Evolutionary conservation across 2,329 filamentous ascomycete species (phyloP).

Genomic region (Apiospora pterosperma): DNA sequence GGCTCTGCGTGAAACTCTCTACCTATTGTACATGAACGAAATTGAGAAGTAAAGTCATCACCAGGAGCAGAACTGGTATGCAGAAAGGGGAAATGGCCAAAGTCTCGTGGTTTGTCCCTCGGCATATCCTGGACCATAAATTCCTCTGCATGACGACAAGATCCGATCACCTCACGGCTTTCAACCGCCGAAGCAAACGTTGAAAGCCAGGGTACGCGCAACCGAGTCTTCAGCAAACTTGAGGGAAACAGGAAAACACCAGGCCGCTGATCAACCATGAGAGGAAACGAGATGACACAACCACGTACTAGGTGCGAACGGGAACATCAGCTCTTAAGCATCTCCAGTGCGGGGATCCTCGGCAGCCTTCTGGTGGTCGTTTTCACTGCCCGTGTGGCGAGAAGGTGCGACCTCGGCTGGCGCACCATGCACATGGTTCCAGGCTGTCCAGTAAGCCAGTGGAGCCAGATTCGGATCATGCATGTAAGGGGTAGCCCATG

Average conservation of each 20-base stretch:
- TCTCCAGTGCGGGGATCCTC: not conserved
- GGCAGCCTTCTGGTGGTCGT: not conserved
- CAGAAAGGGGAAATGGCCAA: not conserved
- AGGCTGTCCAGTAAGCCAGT: conserved; percentile 1
- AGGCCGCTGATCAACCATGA: too few species aligned
- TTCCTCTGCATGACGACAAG: not conserved
- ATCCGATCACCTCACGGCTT: not conserved
- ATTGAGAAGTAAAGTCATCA: not conserved
- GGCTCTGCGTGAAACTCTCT: not conserved
- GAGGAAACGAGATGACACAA: too few species aligned
- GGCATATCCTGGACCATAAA: not conserved
- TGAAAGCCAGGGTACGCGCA: not conserved
- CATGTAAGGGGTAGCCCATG: conserved; percentile 24
- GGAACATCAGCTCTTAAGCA: too few species aligned
- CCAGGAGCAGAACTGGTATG: not conserved
- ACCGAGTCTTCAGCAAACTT: not conserved
- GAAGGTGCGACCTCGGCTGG: not conserved
- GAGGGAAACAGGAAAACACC: not conserved
- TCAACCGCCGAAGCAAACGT: not conserved
- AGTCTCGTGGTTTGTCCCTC: not conserved
- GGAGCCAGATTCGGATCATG: conserved; percentile 17
- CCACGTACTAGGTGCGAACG: too few species aligned
- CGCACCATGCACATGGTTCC: not conserved
- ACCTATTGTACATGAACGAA: not conserved
- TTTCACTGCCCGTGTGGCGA: not conserved